Evolutionary conservation across 2,329 filamentous ascomycete genomes (phyloP), one percentile per base, ranked within the genome.

Genomic region (Colletotrichum gigasporum): DNA sequence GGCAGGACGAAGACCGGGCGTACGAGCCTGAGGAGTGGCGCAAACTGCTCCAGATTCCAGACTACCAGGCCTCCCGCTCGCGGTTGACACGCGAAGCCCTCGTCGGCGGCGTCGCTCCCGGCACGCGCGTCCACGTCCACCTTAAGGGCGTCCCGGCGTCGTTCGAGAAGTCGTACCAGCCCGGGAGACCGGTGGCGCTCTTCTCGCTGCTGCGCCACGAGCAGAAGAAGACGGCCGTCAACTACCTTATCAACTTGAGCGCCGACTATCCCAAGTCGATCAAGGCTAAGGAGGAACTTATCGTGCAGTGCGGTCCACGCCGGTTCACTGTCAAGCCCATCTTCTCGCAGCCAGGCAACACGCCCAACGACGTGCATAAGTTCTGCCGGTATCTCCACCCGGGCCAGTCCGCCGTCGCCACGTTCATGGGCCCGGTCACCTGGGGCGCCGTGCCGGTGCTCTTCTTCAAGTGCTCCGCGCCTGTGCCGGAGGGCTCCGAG

Each of bases 321-420:
- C 88, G 96, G 52, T 90, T 97, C 72, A 82, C 94, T 63, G 89
- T 97, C 79, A 95, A 96, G 72, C 96, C 96, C 10, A 83, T 98
- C 45, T 97, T 95, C 83, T 97, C 94, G 0, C 88, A 92, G 73
- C 84, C 87, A n/a, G 95, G 94, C 60, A 93, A 91, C 73, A 97
- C 95, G 0, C 92, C 93, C 48, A 98, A 98, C 80, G 91, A 99
- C 74, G 94, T 99, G 12, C 94, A 98, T 85, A 99, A 99, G 78
- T 98, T 94, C 79, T 92, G 93, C 77, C 91, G 95, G 28, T 99
- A 88, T 80, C 81, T 98, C 5, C 94, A 98, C 76, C 94, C 96
- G 0, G 96, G 96, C 4, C 91, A 93, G 70, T 95, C 92, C 8
- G 92, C 92, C 3, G 90, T 98, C 22, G 96, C 94, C 7, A 92